Percentiles rank a stretch among this genome's conserved stretches.
These are phyloP conservation scores for Amyloporia xantha DNA, from an alignment of 768 basidiomycete species.

Conservation along the genomic window DNA sequence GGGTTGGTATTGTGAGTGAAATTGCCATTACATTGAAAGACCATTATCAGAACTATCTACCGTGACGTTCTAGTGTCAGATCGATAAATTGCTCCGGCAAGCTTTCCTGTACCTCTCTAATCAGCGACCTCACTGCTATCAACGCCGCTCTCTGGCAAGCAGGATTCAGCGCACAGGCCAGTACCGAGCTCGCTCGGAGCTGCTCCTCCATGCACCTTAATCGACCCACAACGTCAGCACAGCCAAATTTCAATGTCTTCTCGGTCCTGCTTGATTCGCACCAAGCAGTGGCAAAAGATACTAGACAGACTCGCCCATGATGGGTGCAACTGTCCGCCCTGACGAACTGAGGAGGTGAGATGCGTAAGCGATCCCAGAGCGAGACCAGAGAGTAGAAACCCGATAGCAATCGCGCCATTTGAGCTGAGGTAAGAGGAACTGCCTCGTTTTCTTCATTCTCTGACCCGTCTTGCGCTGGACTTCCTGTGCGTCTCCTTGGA, in stretches of 20 bases:
- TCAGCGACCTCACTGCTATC: slow-evolving; percentile 24
- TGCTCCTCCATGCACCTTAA: slow-evolving; percentile 26
- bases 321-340: slow-evolving; percentile 26
- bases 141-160: slow-evolving; percentile 31
- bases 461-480: too few species aligned
- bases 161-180: slow-evolving; percentile 27
- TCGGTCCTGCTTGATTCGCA: slow-evolving; percentile 20
- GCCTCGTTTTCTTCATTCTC: slow-evolving; percentile 6
- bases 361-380: slow-evolving; percentile 26
- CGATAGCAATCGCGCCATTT: slow-evolving; percentile 27
- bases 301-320: slow-evolving; percentile 29
- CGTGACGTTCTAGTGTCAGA: slow-evolving; percentile 4
- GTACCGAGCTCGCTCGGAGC: slow-evolving; percentile 26
- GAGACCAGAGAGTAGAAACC: slow-evolving; percentile 30
- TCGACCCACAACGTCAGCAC: slow-evolving; percentile 32
- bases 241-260: slow-evolving; percentile 18
- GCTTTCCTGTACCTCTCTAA: slow-evolving; percentile 13
- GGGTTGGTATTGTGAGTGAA: too few species aligned
- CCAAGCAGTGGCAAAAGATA: slow-evolving; percentile 33
- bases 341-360: slow-evolving; percentile 25
- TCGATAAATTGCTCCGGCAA: slow-evolving; percentile 18
- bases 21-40: too few species aligned
- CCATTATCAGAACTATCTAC: too few species aligned
- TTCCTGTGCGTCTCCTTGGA: too few species aligned
- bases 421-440: slow-evolving; percentile 20